These are phyloP conservation scores for Didymella arachidicola DNA, from an alignment of 2,329 filamentous ascomycete genomes.

Conservation along the genomic window DNA sequence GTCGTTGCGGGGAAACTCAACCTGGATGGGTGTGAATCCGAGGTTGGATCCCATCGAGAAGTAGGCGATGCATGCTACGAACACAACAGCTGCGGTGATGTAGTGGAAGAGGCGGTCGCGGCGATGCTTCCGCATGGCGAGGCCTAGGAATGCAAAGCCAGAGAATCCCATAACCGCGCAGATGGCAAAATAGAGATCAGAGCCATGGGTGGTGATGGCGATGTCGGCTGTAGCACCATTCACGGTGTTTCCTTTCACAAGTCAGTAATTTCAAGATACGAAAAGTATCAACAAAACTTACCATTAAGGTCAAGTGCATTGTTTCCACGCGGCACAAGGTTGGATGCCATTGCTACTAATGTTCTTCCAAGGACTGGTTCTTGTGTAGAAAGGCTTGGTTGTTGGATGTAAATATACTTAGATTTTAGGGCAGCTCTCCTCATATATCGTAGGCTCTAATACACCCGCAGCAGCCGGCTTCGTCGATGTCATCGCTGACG, in stretches of 20 bases:
- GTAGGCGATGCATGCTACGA: constrained; percentile 68
- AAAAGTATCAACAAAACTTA: constrained; percentile 7
- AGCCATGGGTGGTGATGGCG: constrained; percentile 65
- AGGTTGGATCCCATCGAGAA: constrained; percentile 73
- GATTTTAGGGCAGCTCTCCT: constrained; percentile 1
- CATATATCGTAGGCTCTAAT: constrained; percentile 1
- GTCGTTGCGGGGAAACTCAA: constrained; percentile 62
- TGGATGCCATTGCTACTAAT: constrained; percentile 10
- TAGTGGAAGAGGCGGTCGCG: constrained; percentile 69
- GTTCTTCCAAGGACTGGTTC: constrained; percentile 1
- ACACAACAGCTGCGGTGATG: constrained; percentile 66
- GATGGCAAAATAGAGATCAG: constrained; percentile 70
- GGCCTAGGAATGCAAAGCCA: constrained; percentile 62
- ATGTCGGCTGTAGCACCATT: constrained; percentile 61
- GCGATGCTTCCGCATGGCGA: constrained; percentile 63
- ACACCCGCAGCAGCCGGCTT: neutral
- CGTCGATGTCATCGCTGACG: constrained; percentile 13
- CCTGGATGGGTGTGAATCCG: constrained; percentile 68
- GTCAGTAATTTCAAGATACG: neutral
- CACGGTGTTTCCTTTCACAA: constrained; percentile 50
- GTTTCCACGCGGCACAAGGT: constrained; percentile 24
- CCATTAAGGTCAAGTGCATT: constrained; percentile 36
- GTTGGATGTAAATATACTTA: neutral
- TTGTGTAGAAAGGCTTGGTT: constrained; percentile 7
- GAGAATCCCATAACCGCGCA: constrained; percentile 65